phyloP scores from a whole-genome alignment of 2,329 filamentous ascomycete species.

The Myotisia sp. region DNA sequence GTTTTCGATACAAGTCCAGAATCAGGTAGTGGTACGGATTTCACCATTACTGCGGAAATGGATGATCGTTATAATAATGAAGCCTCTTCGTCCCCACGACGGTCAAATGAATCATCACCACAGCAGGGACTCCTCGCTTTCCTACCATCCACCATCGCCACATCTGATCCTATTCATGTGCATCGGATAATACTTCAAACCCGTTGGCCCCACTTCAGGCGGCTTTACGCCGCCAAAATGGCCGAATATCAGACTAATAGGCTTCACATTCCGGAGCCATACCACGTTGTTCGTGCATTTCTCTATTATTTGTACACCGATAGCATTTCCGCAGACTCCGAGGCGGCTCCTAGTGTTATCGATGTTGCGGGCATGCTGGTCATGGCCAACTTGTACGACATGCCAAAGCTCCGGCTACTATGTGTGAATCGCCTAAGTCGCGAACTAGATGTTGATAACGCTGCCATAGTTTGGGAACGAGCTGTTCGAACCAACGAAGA shows the following conservation, averaged over 20 bases:
- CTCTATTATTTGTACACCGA: conserved; percentile 95
- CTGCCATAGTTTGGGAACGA: conserved; percentile 91
- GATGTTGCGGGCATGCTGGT: conserved; percentile 90
- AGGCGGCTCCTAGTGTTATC: conserved; percentile 49
- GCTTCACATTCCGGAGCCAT: conserved; percentile 96
- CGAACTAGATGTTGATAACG: conserved; percentile 87
- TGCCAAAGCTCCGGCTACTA: conserved; percentile 77
- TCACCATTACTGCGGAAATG: conserved; percentile 75
- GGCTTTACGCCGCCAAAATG: conserved; percentile 89
- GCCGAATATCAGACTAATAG: conserved; percentile 91
- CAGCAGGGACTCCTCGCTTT: conserved; percentile 20
- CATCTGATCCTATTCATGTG: conserved; percentile 77
- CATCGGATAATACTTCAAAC: conserved; percentile 89
- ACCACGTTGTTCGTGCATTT: conserved; percentile 85
- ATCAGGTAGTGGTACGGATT: conserved; percentile 74
- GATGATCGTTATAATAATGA: conserved; percentile 50
- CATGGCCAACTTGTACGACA: conserved; percentile 96
- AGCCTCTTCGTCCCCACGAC: conserved; percentile 42
- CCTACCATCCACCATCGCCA: conserved; percentile 30
- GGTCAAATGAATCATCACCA: conserved; percentile 15
- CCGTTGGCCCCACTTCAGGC: conserved; percentile 91
- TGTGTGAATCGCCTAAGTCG: conserved; percentile 82
- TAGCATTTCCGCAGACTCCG: conserved; percentile 53
- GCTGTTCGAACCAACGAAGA: conserved; percentile 81
- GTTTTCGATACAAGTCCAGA: conserved; percentile 81